Percentiles rank a stretch among this genome's conserved stretches.
phyloP scores from a whole-genome alignment of 2,329 filamentous ascomycete genomes.

The Colletotrichum gloeosporioides region DNA sequence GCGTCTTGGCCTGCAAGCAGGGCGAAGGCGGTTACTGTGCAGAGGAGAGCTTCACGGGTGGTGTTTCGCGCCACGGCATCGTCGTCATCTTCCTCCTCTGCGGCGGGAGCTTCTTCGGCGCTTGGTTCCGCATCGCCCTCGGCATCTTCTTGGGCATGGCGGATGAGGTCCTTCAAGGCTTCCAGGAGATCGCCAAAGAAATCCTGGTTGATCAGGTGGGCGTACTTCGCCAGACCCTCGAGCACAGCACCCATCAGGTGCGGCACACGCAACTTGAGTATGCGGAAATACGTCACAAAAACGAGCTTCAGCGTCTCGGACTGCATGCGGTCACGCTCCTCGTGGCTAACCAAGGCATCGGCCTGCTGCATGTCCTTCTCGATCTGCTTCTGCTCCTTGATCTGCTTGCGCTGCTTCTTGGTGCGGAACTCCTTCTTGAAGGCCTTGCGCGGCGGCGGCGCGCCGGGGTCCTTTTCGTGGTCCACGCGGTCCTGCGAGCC shows the following conservation, averaged over 20 bases:
- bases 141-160: slow-evolving; percentile 68
- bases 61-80: slow-evolving; percentile 67
- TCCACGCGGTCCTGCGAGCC: slow-evolving; percentile 82
- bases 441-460: slow-evolving; percentile 54
- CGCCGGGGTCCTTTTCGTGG: slow-evolving; percentile 33
- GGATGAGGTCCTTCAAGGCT: slow-evolving; percentile 90
- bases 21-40: slow-evolving; percentile 96
- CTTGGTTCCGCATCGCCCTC: slow-evolving; percentile 47
- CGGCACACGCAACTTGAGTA: slow-evolving; percentile 81
- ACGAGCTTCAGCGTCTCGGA: slow-evolving; percentile 95
- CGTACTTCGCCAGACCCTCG: slow-evolving; percentile 91
- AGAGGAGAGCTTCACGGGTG: slow-evolving; percentile 87
- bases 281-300: slow-evolving; percentile 93
- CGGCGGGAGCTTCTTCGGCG: slow-evolving; percentile 37
- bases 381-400: slow-evolving; percentile 85
- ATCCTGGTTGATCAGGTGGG: slow-evolving; percentile 97
- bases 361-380: slow-evolving; percentile 94
- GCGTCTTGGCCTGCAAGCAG: slow-evolving; percentile 93
- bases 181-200: slow-evolving; percentile 98
- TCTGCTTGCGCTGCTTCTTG: slow-evolving; percentile 82
- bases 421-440: slow-evolving; percentile 85
- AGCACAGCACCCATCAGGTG: slow-evolving; percentile 96
- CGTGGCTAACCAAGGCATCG: slow-evolving; percentile 88
- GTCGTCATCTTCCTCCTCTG: slow-evolving; percentile 50
- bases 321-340: slow-evolving; percentile 93